Conservation (phyloP, 495 filamentous ascomycete species). For the Pyrenopolyporus hunteri region DNA sequence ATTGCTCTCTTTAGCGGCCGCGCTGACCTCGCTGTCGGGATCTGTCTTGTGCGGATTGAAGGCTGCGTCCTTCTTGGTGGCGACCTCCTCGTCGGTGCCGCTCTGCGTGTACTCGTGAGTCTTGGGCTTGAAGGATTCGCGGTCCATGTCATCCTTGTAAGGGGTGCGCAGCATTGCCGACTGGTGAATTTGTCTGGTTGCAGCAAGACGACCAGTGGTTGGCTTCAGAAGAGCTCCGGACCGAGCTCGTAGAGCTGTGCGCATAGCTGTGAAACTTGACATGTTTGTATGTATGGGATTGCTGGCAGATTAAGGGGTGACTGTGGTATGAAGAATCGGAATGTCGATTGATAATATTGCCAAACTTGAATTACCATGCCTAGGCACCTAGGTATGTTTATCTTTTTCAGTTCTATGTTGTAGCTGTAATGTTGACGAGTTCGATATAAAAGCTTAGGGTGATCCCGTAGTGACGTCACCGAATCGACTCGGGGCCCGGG, state of each 20-base stretch:
- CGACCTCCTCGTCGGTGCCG: slow-evolving; percentile 47
- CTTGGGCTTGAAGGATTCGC: slow-evolving; percentile 49
- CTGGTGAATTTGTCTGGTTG: slow-evolving; percentile 33
- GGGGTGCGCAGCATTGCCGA: slow-evolving; percentile 19
- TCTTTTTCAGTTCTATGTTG: neutral
- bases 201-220: slow-evolving; percentile 15
- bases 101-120: slow-evolving; percentile 45
- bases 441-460: neutral
- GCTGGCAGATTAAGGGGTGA: neutral
- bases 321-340: neutral
- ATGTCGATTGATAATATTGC: neutral
- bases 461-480: slow-evolving; percentile 35
- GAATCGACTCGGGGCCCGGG: neutral
- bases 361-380: no score
- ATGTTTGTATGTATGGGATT: neutral
- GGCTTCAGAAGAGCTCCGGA: slow-evolving; percentile 11
- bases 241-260: slow-evolving; percentile 31
- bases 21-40: slow-evolving; percentile 44
- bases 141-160: slow-evolving; percentile 52
- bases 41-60: slow-evolving; percentile 49
- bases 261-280: slow-evolving; percentile 25
- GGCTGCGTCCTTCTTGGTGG: slow-evolving; percentile 45
- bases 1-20: slow-evolving; percentile 35
- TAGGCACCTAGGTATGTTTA: neutral
- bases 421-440: slow-evolving; percentile 8